These are phyloP conservation scores for Sisymbrium altissimum DNA, from an alignment of 345 rosid species.

Conservation along the genomic window DNA sequence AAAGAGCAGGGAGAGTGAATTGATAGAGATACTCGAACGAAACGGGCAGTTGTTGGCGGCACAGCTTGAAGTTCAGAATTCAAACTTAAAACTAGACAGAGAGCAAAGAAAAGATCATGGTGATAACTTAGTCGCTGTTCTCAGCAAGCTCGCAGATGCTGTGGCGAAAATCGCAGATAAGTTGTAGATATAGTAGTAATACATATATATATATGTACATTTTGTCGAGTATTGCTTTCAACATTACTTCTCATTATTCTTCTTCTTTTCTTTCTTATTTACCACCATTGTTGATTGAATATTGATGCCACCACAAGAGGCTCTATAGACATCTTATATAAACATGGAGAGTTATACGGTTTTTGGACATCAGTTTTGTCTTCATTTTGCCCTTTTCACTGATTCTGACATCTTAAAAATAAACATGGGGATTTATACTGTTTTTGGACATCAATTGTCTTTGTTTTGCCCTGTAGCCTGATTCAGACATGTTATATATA, in stretches of 20 bases:
- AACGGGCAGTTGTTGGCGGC: constrained; percentile 72
- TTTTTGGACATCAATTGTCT: background rate
- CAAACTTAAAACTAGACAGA: constrained; percentile 58
- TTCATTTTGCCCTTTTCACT: background rate
- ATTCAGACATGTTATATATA: background rate
- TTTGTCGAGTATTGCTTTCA: background rate
- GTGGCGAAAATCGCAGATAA: constrained; percentile 83
- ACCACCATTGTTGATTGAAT: constrained; percentile 15
- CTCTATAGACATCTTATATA: constrained; percentile 16
- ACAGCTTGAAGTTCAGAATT: constrained; percentile 85
- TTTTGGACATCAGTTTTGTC: background rate
- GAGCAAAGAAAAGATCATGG: constrained; percentile 83
- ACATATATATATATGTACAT: background rate
- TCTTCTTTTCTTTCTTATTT: background rate
- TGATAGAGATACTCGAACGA: constrained; percentile 64
- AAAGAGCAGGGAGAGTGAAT: constrained; percentile 39
- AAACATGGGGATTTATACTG: constrained; percentile 6
- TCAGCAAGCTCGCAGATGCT: constrained; percentile 86
- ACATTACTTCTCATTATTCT: constrained; percentile 9
- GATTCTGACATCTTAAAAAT: background rate
- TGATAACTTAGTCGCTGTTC: constrained; percentile 67
- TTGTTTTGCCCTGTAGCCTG: background rate
- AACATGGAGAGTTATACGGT: constrained; percentile 13
- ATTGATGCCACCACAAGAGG: constrained; percentile 15
- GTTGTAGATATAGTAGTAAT: constrained; percentile 43